phyloP scores from a whole-genome alignment of 2,329 filamentous ascomycete species.

The Colletotrichum sp. region DNA sequence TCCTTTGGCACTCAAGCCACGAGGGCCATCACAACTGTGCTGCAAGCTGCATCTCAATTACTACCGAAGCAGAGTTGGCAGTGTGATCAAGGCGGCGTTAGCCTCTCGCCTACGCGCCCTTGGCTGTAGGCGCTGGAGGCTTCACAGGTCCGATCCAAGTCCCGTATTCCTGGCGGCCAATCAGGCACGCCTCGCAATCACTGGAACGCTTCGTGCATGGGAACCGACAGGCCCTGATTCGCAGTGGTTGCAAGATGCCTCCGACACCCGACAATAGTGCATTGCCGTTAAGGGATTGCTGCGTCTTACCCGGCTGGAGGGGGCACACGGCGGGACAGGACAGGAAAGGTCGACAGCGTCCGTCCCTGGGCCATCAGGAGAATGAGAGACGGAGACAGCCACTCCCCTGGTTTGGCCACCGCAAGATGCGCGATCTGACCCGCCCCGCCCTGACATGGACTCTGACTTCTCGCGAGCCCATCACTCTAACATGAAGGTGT shows the following conservation, averaged over 20 bases:
- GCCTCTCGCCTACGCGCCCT: constrained; percentile 43
- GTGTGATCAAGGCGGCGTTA: constrained; percentile 16
- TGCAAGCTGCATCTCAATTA: constrained; percentile 2
- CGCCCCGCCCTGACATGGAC: constrained; percentile 14
- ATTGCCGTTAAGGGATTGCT: constrained; percentile 9
- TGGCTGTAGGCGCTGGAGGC: constrained; percentile 26
- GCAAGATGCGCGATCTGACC: constrained; percentile 18
- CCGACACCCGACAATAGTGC: constrained; percentile 13
- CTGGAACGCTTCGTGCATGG: constrained; percentile 49
- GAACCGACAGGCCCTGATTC: constrained; percentile 39
- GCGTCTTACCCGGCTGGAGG: background rate
- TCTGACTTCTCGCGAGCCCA: constrained; percentile 5
- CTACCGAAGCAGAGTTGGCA: background rate
- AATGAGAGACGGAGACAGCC: constrained; percentile 1
- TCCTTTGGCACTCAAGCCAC: background rate
- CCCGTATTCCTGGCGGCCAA: constrained; percentile 35
- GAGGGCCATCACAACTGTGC: background rate
- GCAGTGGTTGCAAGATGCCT: constrained; percentile 35
- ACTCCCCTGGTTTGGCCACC: constrained; percentile 9
- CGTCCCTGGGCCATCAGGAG: constrained; percentile 5
- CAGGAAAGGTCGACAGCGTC: background rate
- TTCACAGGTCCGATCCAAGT: constrained; percentile 10
- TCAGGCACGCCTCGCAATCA: constrained; percentile 33
- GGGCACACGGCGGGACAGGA: background rate
- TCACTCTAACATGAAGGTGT: background rate